Conservation (phyloP, 768 basidiomycete species). For the Leccinum disarticulatum region DNA sequence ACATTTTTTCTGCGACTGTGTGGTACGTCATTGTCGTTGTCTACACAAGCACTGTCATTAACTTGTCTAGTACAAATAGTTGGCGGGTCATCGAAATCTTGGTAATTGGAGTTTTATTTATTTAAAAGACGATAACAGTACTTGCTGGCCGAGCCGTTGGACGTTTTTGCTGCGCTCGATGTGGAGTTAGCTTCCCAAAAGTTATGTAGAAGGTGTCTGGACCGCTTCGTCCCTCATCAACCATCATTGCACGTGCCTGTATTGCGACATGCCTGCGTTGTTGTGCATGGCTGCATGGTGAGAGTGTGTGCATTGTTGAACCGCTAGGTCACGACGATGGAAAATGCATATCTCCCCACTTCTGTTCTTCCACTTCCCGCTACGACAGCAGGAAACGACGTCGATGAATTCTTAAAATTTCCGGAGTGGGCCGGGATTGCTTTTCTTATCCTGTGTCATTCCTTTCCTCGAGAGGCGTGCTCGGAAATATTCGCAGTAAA, state of each 20-base stretch:
- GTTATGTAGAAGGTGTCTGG: not conserved
- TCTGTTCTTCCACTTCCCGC: not conserved
- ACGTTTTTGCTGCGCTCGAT: constrained; percentile 13
- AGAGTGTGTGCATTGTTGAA: not conserved
- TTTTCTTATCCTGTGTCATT: not conserved
- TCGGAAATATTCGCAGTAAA: constrained; percentile 17
- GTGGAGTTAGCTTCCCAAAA: constrained; percentile 1
- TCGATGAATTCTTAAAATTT: constrained; percentile 14
- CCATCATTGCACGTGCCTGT: not conserved
- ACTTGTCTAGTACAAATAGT: not conserved
- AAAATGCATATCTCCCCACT: not conserved
- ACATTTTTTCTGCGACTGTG: not conserved
- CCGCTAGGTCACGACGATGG: constrained; percentile 4
- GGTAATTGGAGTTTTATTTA: not conserved
- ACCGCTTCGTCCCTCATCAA: not conserved
- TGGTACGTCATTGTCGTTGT: too few relatives aligned
- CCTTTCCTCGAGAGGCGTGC: constrained; percentile 6
- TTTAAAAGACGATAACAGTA: not conserved
- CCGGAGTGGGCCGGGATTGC: constrained; percentile 9
- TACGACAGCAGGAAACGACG: not conserved
- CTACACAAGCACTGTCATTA: not conserved
- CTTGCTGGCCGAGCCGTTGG: not conserved
- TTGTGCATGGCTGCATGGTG: too few relatives aligned
- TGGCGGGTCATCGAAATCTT: not conserved
- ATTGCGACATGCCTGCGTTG: not conserved